These are phyloP conservation scores for Blastosporella zonata DNA, from an alignment of 1,284 basidiomycete genomes.

Conservation along the genomic window DNA sequence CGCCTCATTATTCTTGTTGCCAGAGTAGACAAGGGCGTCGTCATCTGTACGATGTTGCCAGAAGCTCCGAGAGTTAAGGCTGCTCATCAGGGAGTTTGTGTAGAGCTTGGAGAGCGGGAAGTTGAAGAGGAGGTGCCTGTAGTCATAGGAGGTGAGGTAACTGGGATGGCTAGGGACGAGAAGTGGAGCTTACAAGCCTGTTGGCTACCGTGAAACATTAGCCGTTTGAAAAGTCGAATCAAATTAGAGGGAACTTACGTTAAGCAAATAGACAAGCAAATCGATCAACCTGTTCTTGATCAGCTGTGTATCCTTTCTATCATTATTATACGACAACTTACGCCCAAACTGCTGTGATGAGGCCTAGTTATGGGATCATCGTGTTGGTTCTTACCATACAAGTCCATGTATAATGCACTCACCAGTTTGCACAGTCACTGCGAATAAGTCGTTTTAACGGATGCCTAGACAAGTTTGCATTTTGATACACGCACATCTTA, in stretches of 20 bases:
- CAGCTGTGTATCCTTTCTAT: neutral
- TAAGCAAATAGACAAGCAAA: conserved; percentile 14
- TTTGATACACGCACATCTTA: conserved; percentile 23
- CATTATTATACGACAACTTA: conserved; percentile 1
- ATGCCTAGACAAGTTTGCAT: neutral
- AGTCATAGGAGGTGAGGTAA: no score
- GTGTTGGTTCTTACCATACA: neutral
- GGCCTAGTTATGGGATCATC: conserved; percentile 5
- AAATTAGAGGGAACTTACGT: conserved; percentile 10
- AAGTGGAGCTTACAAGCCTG: conserved; percentile 20
- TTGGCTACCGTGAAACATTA: conserved; percentile 6
- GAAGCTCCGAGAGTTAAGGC: conserved; percentile 28
- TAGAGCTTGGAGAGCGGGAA: conserved; percentile 30
- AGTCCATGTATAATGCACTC: neutral
- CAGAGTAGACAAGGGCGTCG: neutral
- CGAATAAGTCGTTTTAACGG: neutral
- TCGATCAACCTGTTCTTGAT: conserved; percentile 9
- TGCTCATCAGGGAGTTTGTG: conserved; percentile 32
- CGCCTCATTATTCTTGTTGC: neutral
- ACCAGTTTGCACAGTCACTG: conserved; percentile 32
- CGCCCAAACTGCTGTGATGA: conserved; percentile 16
- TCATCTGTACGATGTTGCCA: conserved; percentile 10
- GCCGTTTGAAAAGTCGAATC: neutral
- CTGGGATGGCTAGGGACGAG: no score
- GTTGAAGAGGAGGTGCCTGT: conserved; percentile 27